Evolutionary conservation across 2,329 filamentous ascomycete genomes (phyloP), one percentile per base, ranked within the genome.

Genomic region (Phialemonium atrogriseum): DNA sequence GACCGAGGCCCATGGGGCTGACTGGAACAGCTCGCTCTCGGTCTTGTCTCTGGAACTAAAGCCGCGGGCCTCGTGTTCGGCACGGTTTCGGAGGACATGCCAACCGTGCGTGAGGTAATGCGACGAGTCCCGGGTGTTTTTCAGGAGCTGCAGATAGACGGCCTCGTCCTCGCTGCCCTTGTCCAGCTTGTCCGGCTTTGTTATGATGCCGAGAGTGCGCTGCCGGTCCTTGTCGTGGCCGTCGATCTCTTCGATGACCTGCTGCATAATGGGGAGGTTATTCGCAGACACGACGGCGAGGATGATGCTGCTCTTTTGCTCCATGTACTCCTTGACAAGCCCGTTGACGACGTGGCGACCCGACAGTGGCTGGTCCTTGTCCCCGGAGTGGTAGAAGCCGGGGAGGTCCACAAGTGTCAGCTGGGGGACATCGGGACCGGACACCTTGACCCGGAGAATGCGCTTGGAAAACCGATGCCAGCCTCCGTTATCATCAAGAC

Each of bases 331-430:
- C 5, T 63, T 46, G 3, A 73, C 64, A 6, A 77, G 53, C 1
- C 61, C 50, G n/a, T 53, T 38, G 12, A 77, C 64, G 4, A 65
- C 40, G 5, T 58, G 45, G 3, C 63, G 57, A 28, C 67, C 65
- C 1, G 46, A 44, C 4, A 44, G 47, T 4, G 59, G 58, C 35
- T 72, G 62, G 2, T 58, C 48, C 19, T 61, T 60, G 4, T 56
- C 64, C 13, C 58, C 50, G 0, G 57, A 58, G 24, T 66, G 59
- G 29, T 70, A 68, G 13, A 77, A 51, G 2, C 73, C 72, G 0
- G 72, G 72, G 3, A 77, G 53, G 45, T 78, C 71, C 9, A 77
- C 68, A 12, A 77, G 58, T 0, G 72, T 77, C 14, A 78, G 54
- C n/a, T 71, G 64, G 10, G 60, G 63, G 7, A 57, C 53, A 9